Conservation (phyloP, 2,329 filamentous ascomycete species). For the Alternaria sp. region DNA sequence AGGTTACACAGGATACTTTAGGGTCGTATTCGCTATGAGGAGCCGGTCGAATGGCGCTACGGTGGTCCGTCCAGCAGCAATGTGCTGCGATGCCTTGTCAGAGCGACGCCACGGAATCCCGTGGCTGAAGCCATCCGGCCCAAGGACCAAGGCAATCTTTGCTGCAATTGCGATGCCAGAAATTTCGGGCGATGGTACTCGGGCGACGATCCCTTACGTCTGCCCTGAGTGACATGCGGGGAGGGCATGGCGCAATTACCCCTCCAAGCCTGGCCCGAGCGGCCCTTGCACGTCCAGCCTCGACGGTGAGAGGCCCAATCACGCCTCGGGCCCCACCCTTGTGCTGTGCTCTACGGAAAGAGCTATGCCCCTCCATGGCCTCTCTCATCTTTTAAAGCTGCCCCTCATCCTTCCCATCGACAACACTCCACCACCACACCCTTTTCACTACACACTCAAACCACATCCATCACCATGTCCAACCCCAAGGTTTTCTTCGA, state of each 20-base stretch:
- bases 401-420: conserved; percentile 20
- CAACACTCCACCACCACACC: conserved; percentile 21
- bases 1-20: not conserved
- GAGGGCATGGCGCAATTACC: conserved; percentile 8
- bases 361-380: conserved; percentile 19
- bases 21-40: conserved; percentile 8
- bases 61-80: not conserved
- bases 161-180: not conserved
- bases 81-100: not conserved
- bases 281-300: conserved; percentile 3
- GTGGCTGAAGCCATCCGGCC: not conserved
- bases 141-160: not conserved
- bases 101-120: not conserved
- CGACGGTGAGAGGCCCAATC: conserved; percentile 9
- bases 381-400: conserved; percentile 17
- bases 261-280: conserved; percentile 19
- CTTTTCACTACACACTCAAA: conserved; percentile 2
- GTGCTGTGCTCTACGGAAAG: conserved; percentile 15
- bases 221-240: conserved; percentile 15
- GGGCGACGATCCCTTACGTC: conserved; percentile 2
- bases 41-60: conserved; percentile 1
- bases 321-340: conserved; percentile 12
- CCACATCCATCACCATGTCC: conserved; percentile 32
- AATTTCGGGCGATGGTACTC: not conserved
- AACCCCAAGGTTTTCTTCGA: conserved; percentile 87